Evolutionary conservation across 2,329 filamentous ascomycete species (phyloP).

Genomic region (Coleophoma eucalyptorum): DNA sequence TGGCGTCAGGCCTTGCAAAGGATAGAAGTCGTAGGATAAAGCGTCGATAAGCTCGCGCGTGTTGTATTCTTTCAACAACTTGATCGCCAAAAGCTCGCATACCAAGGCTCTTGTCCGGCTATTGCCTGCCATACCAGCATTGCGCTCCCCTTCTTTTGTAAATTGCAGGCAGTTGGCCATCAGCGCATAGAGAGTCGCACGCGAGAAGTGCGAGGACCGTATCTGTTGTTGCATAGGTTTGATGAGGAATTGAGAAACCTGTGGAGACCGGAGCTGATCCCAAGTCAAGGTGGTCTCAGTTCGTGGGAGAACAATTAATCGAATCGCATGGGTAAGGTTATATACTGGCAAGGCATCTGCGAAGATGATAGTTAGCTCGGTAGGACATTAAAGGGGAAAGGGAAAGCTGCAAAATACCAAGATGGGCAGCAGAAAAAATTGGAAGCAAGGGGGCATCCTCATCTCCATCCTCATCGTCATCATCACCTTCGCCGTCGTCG

Average conservation of each 20-base stretch:
- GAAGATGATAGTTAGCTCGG: conserved; percentile 4
- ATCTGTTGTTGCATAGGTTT: conserved; percentile 95
- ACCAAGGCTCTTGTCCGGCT: conserved; percentile 83
- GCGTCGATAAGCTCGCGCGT: conserved; percentile 91
- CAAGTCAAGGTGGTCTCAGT: conserved; percentile 91
- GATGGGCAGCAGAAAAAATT: conserved; percentile 74
- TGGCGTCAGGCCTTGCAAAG: conserved; percentile 71
- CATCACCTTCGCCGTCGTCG: conserved; percentile 34
- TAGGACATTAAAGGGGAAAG: not conserved
- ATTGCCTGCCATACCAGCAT: conserved; percentile 79
- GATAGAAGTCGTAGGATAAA: conserved; percentile 91
- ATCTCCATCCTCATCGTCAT: conserved; percentile 32
- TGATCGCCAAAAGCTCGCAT: conserved; percentile 86
- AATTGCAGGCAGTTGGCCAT: conserved; percentile 95
- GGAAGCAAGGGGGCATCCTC: conserved; percentile 57
- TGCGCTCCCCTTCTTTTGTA: conserved; percentile 76
- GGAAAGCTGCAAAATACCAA: conserved; percentile 48
- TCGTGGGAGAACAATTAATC: conserved; percentile 75
- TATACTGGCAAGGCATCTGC: conserved; percentile 84
- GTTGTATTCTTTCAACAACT: conserved; percentile 83
- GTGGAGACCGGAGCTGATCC: conserved; percentile 94
- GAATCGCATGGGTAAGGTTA: conserved; percentile 84
- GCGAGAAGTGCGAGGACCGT: conserved; percentile 75
- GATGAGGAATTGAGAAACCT: conserved; percentile 91
- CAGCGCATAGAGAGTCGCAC: conserved; percentile 82